These are phyloP conservation scores for Coemansia sp. DNA, from an alignment of 192 early-diverging fungal species.

Conservation along the genomic window DNA sequence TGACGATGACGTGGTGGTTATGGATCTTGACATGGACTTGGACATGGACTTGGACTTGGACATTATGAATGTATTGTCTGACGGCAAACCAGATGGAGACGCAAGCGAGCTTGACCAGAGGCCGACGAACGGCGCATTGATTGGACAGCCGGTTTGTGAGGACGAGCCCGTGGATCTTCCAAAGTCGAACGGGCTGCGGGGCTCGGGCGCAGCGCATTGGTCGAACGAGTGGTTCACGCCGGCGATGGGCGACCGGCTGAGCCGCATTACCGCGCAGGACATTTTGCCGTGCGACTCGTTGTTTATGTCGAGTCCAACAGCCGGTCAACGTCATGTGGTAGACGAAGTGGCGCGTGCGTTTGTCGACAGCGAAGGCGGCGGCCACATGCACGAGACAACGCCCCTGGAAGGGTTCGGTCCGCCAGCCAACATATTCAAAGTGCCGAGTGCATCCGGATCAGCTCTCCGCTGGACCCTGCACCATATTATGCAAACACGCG, in stretches of 20 bases:
- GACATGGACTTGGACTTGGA: conserved; percentile 22
- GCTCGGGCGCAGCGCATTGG: conserved; percentile 41
- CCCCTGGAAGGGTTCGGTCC: conserved; percentile 41
- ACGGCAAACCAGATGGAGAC: neutral
- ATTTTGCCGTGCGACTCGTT: conserved; percentile 48
- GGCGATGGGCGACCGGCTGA: conserved; percentile 35
- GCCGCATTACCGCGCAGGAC: conserved; percentile 38
- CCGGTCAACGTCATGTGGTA: conserved; percentile 22
- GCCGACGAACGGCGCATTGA: neutral
- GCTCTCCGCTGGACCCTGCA: conserved; percentile 49
- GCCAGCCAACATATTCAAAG: conserved; percentile 20
- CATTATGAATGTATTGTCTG: neutral
- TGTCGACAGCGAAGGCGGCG: conserved; percentile 54
- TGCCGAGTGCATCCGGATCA: conserved; percentile 43
- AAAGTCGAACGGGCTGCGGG: conserved; percentile 45
- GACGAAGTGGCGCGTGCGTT: conserved; percentile 51
- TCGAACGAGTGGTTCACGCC: conserved; percentile 45
- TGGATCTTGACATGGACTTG: conserved; percentile 42
- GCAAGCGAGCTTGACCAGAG: neutral
- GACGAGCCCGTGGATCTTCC: conserved; percentile 24
- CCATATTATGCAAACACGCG: conserved; percentile 45
- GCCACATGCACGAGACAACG: conserved; percentile 46
- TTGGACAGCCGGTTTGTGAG: neutral
- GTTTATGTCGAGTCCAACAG: conserved; percentile 25
- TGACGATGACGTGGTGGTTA: conserved; percentile 43